These are phyloP conservation scores for Aspergillus carlsbadensis DNA, from an alignment of 495 filamentous ascomycete species.

Conservation along the genomic window DNA sequence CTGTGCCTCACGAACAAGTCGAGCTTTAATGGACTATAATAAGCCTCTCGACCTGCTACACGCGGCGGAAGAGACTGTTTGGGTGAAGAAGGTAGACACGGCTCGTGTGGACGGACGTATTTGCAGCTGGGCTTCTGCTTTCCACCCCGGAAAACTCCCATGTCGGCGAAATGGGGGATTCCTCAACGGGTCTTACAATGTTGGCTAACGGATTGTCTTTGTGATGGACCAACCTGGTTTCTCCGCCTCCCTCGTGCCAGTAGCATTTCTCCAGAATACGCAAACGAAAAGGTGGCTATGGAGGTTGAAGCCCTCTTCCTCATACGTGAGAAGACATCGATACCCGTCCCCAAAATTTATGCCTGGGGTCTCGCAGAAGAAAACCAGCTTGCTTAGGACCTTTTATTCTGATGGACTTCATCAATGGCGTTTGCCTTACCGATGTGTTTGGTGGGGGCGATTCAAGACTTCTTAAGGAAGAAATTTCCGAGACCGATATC, in stretches of 20 bases:
- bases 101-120: constrained; percentile 27
- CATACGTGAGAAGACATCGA: constrained; percentile 37
- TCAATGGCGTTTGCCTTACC: constrained; percentile 37
- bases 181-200: constrained; percentile 37
- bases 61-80: constrained; percentile 24
- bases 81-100: constrained; percentile 38
- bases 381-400: constrained; percentile 39
- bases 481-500: constrained; percentile 23
- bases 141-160: constrained; percentile 33
- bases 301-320: constrained; percentile 37
- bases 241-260: constrained; percentile 40
- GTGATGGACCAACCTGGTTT: constrained; percentile 32
- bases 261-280: constrained; percentile 27
- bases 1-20: too few relatives aligned
- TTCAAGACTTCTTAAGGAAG: constrained; percentile 23
- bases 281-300: constrained; percentile 44
- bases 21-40: constrained; percentile 31
- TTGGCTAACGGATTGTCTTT: constrained; percentile 33
- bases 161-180: constrained; percentile 33
- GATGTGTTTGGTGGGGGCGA: constrained; percentile 18
- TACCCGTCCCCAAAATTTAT: constrained; percentile 38
- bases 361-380: constrained; percentile 36
- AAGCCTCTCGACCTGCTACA: constrained; percentile 24
- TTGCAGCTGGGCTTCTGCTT: constrained; percentile 37
- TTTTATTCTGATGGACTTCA: constrained; percentile 48